Percentiles rank a stretch among this genome's conserved stretches.
Conservation (phyloP, 2,329 filamentous ascomycete species). For the Fusarium siculi region DNA sequence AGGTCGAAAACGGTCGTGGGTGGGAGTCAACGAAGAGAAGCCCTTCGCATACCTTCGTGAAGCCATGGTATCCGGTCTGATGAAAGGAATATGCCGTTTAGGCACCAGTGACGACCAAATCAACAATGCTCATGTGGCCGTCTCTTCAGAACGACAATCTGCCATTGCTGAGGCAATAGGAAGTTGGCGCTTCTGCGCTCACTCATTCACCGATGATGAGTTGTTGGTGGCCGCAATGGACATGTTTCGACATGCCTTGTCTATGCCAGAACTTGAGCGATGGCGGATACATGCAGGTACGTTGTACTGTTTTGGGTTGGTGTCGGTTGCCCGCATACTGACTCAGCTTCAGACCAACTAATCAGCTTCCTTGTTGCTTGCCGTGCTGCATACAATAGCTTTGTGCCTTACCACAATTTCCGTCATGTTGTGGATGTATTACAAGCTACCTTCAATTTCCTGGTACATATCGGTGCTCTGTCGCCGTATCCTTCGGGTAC, state of each 20-base stretch:
- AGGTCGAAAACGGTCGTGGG: conserved; percentile 89
- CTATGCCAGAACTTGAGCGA: conserved; percentile 80
- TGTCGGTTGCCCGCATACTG: conserved; percentile 47
- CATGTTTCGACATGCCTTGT: conserved; percentile 90
- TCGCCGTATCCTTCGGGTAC: conserved; percentile 69
- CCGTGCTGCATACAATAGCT: conserved; percentile 93
- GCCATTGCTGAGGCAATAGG: conserved; percentile 76
- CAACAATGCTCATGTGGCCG: conserved; percentile 72
- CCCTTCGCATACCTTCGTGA: conserved; percentile 91
- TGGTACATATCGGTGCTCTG: conserved; percentile 81
- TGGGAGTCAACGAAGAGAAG: conserved; percentile 84
- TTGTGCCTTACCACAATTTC: conserved; percentile 98
- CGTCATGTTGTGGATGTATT: conserved; percentile 96
- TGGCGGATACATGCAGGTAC: conserved; percentile 84
- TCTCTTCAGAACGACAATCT: conserved; percentile 72
- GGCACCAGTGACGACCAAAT: conserved; percentile 71
- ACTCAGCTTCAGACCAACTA: conserved; percentile 73
- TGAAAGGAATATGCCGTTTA: conserved; percentile 86
- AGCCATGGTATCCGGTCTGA: conserved; percentile 91
- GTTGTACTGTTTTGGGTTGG: conserved; percentile 44
- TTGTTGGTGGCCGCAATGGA: conserved; percentile 84
- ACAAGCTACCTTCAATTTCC: conserved; percentile 91
- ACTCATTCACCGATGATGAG: conserved; percentile 90
- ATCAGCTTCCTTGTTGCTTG: conserved; percentile 88
- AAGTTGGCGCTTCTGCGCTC: conserved; percentile 88